A percentile compares a stretch with the other conserved stretches of the same genome.
phyloP scores from a whole-genome alignment of 352 stramenopile genomes.

The Pythium guiyangense region DNA sequence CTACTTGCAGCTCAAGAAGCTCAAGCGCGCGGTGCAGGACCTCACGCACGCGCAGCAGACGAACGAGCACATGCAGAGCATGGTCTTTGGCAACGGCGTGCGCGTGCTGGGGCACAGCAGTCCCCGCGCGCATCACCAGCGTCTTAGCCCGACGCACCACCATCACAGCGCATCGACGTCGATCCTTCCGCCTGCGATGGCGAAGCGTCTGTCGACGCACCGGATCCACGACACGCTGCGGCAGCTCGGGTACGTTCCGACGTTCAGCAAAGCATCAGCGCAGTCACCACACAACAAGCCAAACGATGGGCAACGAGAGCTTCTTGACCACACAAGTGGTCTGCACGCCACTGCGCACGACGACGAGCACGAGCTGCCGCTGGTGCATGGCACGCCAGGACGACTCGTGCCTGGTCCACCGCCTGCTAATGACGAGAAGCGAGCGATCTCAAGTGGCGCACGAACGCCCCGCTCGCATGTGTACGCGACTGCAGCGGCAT shows the following conservation, averaged over 20 bases:
- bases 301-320: too few species aligned
- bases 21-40: conserved; percentile 64
- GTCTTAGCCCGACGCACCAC: neutral
- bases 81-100: conserved; percentile 28
- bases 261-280: conserved; percentile 1
- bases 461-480: conserved; percentile 17
- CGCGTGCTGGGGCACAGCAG: conserved; percentile 20
- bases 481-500: conserved; percentile 6
- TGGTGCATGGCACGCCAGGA: conserved; percentile 25
- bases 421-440: conserved; percentile 1
- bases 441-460: neutral
- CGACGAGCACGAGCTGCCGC: conserved; percentile 13
- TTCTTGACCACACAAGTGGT: too few species aligned
- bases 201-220: conserved; percentile 2
- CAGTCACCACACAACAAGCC: too few species aligned
- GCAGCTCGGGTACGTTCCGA: conserved; percentile 36
- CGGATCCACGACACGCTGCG: conserved; percentile 35
- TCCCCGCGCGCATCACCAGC: conserved; percentile 1
- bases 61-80: conserved; percentile 48
- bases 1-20: conserved; percentile 69
- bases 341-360: conserved; percentile 1
- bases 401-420: conserved; percentile 31
- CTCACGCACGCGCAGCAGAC: conserved; percentile 40
- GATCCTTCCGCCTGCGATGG: neutral
- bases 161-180: neutral